Conservation (phyloP, 106 monocot genomes). For the Posidonia australis region DNA sequence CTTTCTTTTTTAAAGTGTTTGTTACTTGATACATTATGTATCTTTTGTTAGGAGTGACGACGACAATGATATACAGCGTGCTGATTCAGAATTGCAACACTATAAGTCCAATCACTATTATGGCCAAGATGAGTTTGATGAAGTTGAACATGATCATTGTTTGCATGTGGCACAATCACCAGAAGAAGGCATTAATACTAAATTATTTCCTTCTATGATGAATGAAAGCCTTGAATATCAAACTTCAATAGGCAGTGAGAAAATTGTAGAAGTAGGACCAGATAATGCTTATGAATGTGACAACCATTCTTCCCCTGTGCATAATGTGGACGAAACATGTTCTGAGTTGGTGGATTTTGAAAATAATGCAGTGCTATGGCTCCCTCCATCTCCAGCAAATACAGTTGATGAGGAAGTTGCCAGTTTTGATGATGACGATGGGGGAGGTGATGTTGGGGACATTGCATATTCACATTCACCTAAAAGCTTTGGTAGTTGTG, state of each 20-base stretch:
- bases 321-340: constrained; percentile 38
- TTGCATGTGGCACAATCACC: constrained; percentile 23
- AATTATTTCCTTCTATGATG: constrained; percentile 15
- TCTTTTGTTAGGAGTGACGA: constrained; percentile 51
- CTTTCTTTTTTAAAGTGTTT: not conserved
- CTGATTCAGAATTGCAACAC: constrained; percentile 36
- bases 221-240: constrained; percentile 18
- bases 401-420: constrained; percentile 58
- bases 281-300: constrained; percentile 33
- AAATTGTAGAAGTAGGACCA: constrained; percentile 19
- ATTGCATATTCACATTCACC: constrained; percentile 55
- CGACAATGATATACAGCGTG: constrained; percentile 35
- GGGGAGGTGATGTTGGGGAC: constrained; percentile 48
- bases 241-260: constrained; percentile 28
- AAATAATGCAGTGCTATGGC: constrained; percentile 61
- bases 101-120: constrained; percentile 45
- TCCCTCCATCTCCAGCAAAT: constrained; percentile 80
- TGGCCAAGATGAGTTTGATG: constrained; percentile 37
- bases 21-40: not conserved
- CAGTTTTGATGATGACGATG: constrained; percentile 55
- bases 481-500: constrained; percentile 57
- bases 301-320: constrained; percentile 45
- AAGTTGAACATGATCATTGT: constrained; percentile 18
- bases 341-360: constrained; percentile 62
- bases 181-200: constrained; percentile 25